Evolutionary conservation across 176 grass and related monocot genomes (phyloP).

Genomic region (Oryza coarctata): DNA sequence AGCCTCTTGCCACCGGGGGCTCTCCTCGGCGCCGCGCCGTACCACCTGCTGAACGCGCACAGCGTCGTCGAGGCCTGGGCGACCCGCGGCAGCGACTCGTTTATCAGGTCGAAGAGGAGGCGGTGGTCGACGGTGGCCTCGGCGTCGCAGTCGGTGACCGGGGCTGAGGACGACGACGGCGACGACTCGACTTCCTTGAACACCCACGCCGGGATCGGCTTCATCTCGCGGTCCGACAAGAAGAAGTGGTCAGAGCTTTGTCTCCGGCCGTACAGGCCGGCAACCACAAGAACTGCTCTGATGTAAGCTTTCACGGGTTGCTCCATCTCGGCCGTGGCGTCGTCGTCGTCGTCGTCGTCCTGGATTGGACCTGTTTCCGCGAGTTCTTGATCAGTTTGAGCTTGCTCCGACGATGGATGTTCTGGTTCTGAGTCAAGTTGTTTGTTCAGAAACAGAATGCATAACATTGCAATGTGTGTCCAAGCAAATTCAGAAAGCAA

Average conservation of each 20-base stretch:
- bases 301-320: slow-evolving; percentile 57
- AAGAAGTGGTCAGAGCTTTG: slow-evolving; percentile 11
- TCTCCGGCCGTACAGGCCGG: slow-evolving; percentile 49
- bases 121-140: slow-evolving; percentile 41
- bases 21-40: slow-evolving; percentile 4
- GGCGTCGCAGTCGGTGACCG: neutral
- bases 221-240: slow-evolving; percentile 35
- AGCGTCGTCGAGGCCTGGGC: slow-evolving; percentile 20
- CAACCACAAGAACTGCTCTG: slow-evolving; percentile 49
- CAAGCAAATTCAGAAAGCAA: slow-evolving; percentile 23
- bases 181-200: slow-evolving; percentile 54
- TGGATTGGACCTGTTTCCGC: slow-evolving; percentile 30
- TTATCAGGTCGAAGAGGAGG: slow-evolving; percentile 77
- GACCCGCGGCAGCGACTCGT: slow-evolving; percentile 56
- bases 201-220: slow-evolving; percentile 63
- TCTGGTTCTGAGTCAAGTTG: slow-evolving; percentile 30
- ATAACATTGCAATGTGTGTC: neutral
- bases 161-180: slow-evolving; percentile 3
- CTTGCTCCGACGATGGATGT: slow-evolving; percentile 31
- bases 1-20: slow-evolving; percentile 44
- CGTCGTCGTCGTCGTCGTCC: slow-evolving; percentile 21
- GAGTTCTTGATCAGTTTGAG: slow-evolving; percentile 9
- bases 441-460: neutral
- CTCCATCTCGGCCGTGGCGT: slow-evolving; percentile 26
- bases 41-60: slow-evolving; percentile 51